phyloP scores from a whole-genome alignment of 1,284 basidiomycete genomes.

The Phellopilus nigrolimitatus region DNA sequence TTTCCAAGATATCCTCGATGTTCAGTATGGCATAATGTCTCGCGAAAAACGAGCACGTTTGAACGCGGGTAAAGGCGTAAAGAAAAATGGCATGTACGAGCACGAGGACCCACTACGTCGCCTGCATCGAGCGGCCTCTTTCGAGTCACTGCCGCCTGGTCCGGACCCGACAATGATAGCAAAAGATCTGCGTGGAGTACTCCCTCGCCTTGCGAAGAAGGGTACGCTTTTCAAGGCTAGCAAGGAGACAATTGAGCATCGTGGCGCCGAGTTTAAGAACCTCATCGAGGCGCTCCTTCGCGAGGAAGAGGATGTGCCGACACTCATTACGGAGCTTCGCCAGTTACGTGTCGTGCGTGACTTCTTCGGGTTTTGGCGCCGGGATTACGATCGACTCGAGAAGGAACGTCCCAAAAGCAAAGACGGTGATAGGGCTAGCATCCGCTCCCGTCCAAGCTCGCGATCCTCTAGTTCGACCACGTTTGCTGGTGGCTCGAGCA shows the following conservation, averaged over 20 bases:
- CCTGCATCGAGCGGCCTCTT: constrained; percentile 57
- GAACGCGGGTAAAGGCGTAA: constrained; percentile 64
- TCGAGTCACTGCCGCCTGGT: constrained; percentile 80
- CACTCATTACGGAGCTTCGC: constrained; percentile 59
- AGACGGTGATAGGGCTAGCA: constrained; percentile 28
- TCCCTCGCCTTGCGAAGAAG: constrained; percentile 66
- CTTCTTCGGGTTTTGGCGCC: constrained; percentile 73
- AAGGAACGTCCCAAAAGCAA: constrained; percentile 29
- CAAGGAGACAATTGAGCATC: constrained; percentile 58
- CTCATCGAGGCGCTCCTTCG: constrained; percentile 55
- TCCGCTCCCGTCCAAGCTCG: constrained; percentile 10
- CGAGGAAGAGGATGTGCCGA: constrained; percentile 48
- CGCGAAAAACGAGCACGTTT: constrained; percentile 60
- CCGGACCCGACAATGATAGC: constrained; percentile 67
- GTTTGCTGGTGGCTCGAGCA: constrained; percentile 31
- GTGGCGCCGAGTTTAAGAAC: constrained; percentile 51
- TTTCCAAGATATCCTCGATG: constrained; percentile 65
- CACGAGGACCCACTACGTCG: constrained; percentile 39
- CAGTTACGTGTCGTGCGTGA: constrained; percentile 54
- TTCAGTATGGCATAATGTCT: constrained; percentile 56
- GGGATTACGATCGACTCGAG: constrained; percentile 57
- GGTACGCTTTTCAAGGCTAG: constrained; percentile 66
- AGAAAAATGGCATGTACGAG: constrained; percentile 66
- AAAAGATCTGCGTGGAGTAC: constrained; percentile 55
- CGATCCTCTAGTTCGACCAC: constrained; percentile 24